Evolutionary conservation across 345 rosid genomes (phyloP).

Genomic region (Lepidium aucheri): DNA sequence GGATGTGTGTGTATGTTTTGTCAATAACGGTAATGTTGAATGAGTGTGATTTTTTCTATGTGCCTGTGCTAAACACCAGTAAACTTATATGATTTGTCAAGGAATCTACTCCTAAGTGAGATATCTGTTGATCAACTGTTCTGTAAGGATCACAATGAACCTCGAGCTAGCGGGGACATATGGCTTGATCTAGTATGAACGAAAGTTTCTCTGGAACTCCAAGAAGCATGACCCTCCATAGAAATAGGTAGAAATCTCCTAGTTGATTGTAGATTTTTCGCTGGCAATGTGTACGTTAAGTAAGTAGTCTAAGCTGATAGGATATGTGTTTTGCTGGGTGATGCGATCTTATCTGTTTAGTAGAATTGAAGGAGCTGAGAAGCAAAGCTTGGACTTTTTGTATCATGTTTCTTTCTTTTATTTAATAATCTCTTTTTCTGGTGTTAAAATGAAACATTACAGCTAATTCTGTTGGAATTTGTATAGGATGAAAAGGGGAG

Average conservation of each 20-base stretch:
- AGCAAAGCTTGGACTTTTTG: too few relatives aligned
- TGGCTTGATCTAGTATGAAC: conserved; percentile 23
- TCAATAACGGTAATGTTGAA: background rate
- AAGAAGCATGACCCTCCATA: conserved; percentile 24
- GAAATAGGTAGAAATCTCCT: conserved; percentile 24
- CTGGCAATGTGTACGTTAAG: background rate
- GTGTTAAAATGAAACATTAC: conserved; percentile 5
- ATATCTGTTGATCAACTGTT: conserved; percentile 10
- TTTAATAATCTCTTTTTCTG: background rate
- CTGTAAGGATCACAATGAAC: conserved; percentile 15
- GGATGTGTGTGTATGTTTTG: background rate
- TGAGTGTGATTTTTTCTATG: background rate
- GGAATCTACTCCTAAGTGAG: conserved; percentile 10
- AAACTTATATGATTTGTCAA: conserved; percentile 13
- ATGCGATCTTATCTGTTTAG: background rate
- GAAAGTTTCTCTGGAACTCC: conserved; percentile 19
- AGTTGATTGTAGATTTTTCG: conserved; percentile 10
- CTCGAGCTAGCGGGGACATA: conserved; percentile 19
- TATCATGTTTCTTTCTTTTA: background rate
- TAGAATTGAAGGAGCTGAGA: background rate
- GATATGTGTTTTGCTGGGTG: background rate
- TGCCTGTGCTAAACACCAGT: background rate
- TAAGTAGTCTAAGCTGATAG: background rate
- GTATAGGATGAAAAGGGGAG: conserved; percentile 54
- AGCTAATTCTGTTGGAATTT: background rate